Evolutionary conservation across 1,284 basidiomycete species (phyloP), one percentile per base, ranked within the genome.

Genomic region (Afroboletus lepidellus): DNA sequence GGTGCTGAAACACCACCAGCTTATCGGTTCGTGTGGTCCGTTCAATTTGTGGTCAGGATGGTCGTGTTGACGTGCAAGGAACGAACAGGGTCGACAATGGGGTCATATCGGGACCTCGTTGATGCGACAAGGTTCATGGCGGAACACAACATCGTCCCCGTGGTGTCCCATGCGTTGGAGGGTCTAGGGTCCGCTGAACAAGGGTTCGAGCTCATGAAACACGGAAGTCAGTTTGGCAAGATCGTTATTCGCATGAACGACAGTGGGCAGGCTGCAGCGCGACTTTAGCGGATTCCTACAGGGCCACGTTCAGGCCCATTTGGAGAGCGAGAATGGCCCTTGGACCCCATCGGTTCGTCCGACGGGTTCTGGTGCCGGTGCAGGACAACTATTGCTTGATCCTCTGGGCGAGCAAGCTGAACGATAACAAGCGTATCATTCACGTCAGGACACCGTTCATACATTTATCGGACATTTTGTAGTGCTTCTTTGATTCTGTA

Each of bases 61-160:
- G 30, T 16, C 41, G 18, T 53, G 24, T 34, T 65, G 44, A 64
- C 33, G 48, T 53, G 47, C 56, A 5, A 51, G 44, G 32, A 50
- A 34, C 43, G 20, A 44, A 59, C n/a, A 88, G 87, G 87, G 41
- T 87, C 88, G 1, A 92, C 88, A 20, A 91, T 94, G 87, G 92
- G 91, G 13, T 92, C 90, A n/a, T 79, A 78, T 50, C 74, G 80
- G 50, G 92, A 94, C 71, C 78, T 94, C 51, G 67, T 77, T 48
- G 79, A 84, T 32, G 87, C 88, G 21, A 88, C 91, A 0, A 69
- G 73, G 16, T 94, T 94, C 69, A 69, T 93, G 29, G 72, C 76
- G 5, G 65, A 83, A 61, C 84, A 92, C 58, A 74, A 74, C 41
- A 85, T 94, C 56, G 74, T 83, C 1, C 92, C 92, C 2, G 72